Evolutionary conservation across 495 filamentous ascomycete species (phyloP), one percentile per base, ranked within the genome.

Genomic region (Beverwykella pulmonaria): DNA sequence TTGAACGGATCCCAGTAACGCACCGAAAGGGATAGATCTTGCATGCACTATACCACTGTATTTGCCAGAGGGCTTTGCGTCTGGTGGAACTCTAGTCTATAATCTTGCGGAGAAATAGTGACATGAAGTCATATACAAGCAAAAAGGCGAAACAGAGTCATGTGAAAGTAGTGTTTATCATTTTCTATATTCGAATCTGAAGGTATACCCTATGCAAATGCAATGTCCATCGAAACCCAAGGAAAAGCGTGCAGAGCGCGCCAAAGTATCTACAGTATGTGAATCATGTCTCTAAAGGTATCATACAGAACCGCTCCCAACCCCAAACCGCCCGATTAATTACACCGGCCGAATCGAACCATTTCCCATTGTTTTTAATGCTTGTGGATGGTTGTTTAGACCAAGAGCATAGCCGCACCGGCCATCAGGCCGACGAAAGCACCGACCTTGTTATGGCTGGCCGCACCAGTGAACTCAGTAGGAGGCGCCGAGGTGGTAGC

Each of bases 391-490:
- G 48, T 8, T 20, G 27, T 44, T 36, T 61, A 61, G 46, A 61
- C 17, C 20, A 52, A 20, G 8, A 61, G 9, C 25, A 61, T 30
- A 15, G 29, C 47, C 10, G 44, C 58, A 50, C 48, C 48, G 25
- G 26, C 44, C 9, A 53, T 44, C 8, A 52, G 25, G 22, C 25
- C 58, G 44, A 53, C 41, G 5, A 61, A 29, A 2, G 58, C 46
- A 36, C 44, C 58, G 19, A 41, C 44, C 9, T 36, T 61, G 44
- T 50, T 30, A 25, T 39, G 27, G 36, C 36, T 50, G 19, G 58
- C 58, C 1, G 46, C 58, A 26, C 58, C 58, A n/a, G 58, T 26
- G 58, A 61, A 61, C 25, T 50, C 27, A 15, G 9, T 5, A 19
- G 30, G 17, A 23, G 58, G 44, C 32, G 58, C 22, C 22, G 41